A percentile compares a stretch with the other conserved stretches of the same genome.
These are phyloP conservation scores for Tolypocladium inflatum DNA, from an alignment of 2,329 filamentous ascomycete species.

Conservation along the genomic window DNA sequence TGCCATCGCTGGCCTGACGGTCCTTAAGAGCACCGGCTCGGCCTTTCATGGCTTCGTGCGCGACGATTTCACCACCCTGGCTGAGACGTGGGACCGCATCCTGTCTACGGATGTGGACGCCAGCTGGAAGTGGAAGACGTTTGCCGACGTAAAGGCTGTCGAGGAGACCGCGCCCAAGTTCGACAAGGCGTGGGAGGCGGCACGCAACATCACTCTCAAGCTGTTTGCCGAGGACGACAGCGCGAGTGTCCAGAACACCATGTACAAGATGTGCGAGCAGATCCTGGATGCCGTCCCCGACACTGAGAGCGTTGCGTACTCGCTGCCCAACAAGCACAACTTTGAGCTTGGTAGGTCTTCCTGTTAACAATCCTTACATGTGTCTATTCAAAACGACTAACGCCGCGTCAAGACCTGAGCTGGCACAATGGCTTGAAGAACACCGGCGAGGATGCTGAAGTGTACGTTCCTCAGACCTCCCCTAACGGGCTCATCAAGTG, in stretches of 20 bases:
- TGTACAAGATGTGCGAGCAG: constrained; percentile 96
- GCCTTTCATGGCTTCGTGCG: constrained; percentile 91
- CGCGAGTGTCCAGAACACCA: constrained; percentile 89
- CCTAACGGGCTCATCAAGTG: constrained; percentile 96
- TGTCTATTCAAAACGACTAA: neutral
- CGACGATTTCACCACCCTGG: constrained; percentile 86
- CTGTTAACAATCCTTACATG: neutral
- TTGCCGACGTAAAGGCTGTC: constrained; percentile 58
- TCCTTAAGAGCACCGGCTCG: constrained; percentile 93
- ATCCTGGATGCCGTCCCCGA: constrained; percentile 70
- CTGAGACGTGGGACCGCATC: constrained; percentile 90
- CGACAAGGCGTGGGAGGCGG: constrained; percentile 66
- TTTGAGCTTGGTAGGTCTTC: constrained; percentile 74
- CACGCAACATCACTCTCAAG: constrained; percentile 79
- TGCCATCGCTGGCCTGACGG: constrained; percentile 70
- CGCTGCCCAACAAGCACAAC: constrained; percentile 96
- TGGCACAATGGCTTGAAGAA: constrained; percentile 97
- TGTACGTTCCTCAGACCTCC: constrained; percentile 85
- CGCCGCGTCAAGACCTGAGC: constrained; percentile 58
- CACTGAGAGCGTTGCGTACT: constrained; percentile 66
- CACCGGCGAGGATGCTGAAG: constrained; percentile 89
- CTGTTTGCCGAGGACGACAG: constrained; percentile 85
- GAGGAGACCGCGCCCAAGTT: constrained; percentile 56
- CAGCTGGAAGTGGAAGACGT: constrained; percentile 74
- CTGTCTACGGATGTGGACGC: constrained; percentile 88